Conservation (phyloP, 75 land plant species). For the Picea glauca region DNA sequence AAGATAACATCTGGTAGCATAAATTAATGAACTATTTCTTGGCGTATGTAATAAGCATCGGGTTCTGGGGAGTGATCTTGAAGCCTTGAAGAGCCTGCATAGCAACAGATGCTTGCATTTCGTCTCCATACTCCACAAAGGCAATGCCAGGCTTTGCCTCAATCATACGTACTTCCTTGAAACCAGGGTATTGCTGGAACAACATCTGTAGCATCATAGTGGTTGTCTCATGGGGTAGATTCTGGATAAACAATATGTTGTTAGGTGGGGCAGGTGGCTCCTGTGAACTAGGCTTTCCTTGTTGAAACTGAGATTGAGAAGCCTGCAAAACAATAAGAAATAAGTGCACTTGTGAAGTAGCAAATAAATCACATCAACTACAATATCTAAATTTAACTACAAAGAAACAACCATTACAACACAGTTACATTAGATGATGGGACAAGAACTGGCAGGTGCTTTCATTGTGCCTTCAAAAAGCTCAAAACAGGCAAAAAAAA, state of each 20-base stretch:
- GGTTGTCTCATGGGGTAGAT: constrained; percentile 80
- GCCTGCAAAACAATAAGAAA: constrained; percentile 18
- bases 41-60: constrained; percentile 87
- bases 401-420: neutral
- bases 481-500: neutral
- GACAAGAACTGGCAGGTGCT: neutral
- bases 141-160: constrained; percentile 99
- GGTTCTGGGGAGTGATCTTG: constrained; percentile 78
- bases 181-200: constrained; percentile 95
- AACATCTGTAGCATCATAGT: constrained; percentile 72
- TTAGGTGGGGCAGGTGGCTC: constrained; percentile 81
- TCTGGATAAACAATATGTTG: constrained; percentile 86
- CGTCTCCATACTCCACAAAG: constrained; percentile 96
- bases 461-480: neutral
- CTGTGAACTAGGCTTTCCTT: constrained; percentile 48
- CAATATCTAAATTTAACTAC: neutral
- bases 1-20: neutral
- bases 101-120: constrained; percentile 77
- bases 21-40: constrained; percentile 52
- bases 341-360: neutral
- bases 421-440: neutral
- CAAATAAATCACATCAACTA: neutral
- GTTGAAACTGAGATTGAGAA: constrained; percentile 38
- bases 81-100: constrained; percentile 87
- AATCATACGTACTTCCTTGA: constrained; percentile 92